These are phyloP conservation scores for Sporothrix globosa DNA, from an alignment of 2,329 filamentous ascomycete genomes.

Conservation along the genomic window DNA sequence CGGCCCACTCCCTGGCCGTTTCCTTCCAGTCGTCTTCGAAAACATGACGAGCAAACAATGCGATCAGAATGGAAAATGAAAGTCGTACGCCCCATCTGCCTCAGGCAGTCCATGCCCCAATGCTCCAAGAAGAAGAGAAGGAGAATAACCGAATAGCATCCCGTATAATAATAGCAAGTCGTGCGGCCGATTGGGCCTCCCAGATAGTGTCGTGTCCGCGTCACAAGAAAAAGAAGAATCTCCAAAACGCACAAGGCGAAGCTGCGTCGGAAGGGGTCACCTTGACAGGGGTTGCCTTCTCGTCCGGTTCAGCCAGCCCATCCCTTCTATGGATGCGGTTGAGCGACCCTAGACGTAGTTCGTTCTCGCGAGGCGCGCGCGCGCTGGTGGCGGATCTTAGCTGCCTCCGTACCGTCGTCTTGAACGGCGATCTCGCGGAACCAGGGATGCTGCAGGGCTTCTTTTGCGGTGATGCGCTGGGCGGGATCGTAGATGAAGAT, in stretches of 20 bases:
- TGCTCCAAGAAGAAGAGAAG: slow-evolving; percentile 20
- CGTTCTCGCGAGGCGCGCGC: slow-evolving; percentile 28
- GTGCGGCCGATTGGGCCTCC: slow-evolving; percentile 13
- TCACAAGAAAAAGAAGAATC: slow-evolving; percentile 12
- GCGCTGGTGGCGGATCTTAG: slow-evolving; percentile 62
- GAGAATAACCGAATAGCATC: background rate
- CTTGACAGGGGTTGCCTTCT: too few species aligned
- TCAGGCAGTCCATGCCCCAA: slow-evolving; percentile 19
- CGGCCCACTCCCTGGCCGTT: too few species aligned
- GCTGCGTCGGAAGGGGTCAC: too few species aligned
- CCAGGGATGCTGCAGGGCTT: slow-evolving; percentile 69
- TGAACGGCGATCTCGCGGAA: slow-evolving; percentile 65
- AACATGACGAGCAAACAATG: background rate
- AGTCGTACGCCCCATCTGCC: slow-evolving; percentile 18
- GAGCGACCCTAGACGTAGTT: slow-evolving; percentile 8
- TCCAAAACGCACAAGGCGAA: too few species aligned
- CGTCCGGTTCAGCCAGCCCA: too few species aligned
- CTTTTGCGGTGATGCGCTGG: slow-evolving; percentile 67
- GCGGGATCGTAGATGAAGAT: slow-evolving; percentile 71
- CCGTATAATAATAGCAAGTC: background rate
- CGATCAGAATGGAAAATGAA: background rate
- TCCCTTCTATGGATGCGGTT: background rate
- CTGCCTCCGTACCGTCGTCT: slow-evolving; percentile 69
- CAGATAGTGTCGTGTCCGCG: slow-evolving; percentile 18
- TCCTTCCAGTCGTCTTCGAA: too few species aligned